Conservation (phyloP, 306 rosid genomes). For the Acmispon strigosus region DNA sequence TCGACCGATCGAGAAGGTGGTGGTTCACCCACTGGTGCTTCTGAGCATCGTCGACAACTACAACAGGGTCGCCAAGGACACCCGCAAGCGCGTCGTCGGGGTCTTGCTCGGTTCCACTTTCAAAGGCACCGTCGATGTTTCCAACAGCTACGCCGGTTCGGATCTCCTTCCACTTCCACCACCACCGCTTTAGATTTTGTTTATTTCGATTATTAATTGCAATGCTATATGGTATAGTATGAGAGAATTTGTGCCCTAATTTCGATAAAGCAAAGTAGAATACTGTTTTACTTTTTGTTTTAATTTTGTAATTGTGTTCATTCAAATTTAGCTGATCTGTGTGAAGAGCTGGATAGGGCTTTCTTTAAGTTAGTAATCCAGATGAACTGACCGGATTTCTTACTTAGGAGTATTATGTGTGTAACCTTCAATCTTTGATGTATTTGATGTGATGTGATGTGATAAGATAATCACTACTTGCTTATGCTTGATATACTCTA, state of each 20-base stretch:
- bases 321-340: neutral
- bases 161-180: neutral
- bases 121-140: slow-evolving; percentile 80
- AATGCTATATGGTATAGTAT: neutral
- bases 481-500: neutral
- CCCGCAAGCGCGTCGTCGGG: slow-evolving; percentile 82
- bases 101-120: slow-evolving; percentile 73
- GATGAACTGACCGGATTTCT: neutral
- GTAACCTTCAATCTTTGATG: neutral
- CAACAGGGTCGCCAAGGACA: slow-evolving; percentile 81
- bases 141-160: slow-evolving; percentile 85
- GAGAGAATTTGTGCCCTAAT: slow-evolving; percentile 2
- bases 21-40: slow-evolving; percentile 77
- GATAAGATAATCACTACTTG: neutral
- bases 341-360: neutral
- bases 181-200: neutral
- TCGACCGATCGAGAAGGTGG: slow-evolving; percentile 73
- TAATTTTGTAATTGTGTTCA: neutral
- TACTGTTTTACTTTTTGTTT: neutral
- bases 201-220: neutral
- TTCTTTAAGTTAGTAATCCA: neutral
- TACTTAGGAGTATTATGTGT: neutral
- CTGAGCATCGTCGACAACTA: slow-evolving; percentile 93
- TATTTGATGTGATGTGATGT: neutral
- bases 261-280: neutral